These are phyloP conservation scores for Amylocarpus encephaloides DNA, from an alignment of 2,329 filamentous ascomycete species.

Conservation along the genomic window DNA sequence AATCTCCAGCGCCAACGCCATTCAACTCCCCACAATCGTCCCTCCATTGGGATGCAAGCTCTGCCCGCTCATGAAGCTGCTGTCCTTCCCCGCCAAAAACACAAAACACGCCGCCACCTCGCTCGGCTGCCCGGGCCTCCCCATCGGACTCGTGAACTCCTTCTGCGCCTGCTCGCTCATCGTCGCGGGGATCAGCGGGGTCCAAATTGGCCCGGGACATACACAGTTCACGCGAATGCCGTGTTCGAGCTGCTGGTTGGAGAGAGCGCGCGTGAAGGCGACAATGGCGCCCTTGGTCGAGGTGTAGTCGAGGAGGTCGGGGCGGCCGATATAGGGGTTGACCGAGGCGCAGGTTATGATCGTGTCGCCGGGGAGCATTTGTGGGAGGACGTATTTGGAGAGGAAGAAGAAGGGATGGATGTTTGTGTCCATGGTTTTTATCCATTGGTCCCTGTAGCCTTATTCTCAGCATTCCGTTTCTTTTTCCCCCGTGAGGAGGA, in stretches of 20 bases:
- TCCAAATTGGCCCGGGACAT: slow-evolving; percentile 75
- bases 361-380: slow-evolving; percentile 66
- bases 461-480: neutral
- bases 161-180: slow-evolving; percentile 67
- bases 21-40: slow-evolving; percentile 40
- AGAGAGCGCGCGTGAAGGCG: slow-evolving; percentile 70
- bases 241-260: slow-evolving; percentile 65
- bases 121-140: slow-evolving; percentile 69
- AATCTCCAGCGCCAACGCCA: too few species aligned
- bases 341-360: slow-evolving; percentile 86
- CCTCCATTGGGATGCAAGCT: slow-evolving; percentile 59
- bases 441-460: slow-evolving; percentile 63
- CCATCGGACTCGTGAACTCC: slow-evolving; percentile 68
- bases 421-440: slow-evolving; percentile 74
- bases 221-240: slow-evolving; percentile 74
- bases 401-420: slow-evolving; percentile 79
- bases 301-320: slow-evolving; percentile 77
- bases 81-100: slow-evolving; percentile 70
- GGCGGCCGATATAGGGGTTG: slow-evolving; percentile 75
- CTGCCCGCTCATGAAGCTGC: slow-evolving; percentile 68
- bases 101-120: slow-evolving; percentile 80
- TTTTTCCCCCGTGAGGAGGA: neutral
- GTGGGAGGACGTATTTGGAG: slow-evolving; percentile 67
- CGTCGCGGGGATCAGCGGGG: slow-evolving; percentile 65
- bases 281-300: slow-evolving; percentile 73